Percentiles rank a stretch among this genome's conserved stretches.
These are phyloP conservation scores for Penicillium silybi DNA, from an alignment of 495 filamentous ascomycete species.

Conservation along the genomic window DNA sequence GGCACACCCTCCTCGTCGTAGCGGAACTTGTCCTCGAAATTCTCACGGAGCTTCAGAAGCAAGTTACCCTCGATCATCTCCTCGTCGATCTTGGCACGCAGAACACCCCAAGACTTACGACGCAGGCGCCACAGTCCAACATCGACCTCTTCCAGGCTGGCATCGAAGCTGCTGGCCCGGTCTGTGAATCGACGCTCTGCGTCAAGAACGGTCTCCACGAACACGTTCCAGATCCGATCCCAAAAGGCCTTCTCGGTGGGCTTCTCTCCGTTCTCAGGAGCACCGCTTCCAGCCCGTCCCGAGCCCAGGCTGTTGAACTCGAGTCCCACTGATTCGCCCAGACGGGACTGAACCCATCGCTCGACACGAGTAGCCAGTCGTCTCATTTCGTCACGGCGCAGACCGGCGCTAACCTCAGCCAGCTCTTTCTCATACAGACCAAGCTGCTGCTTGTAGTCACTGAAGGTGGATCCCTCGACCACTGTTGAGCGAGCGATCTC, in stretches of 20 bases:
- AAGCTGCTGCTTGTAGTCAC: constrained; percentile 64
- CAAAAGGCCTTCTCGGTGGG: constrained; percentile 81
- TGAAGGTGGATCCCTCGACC: constrained; percentile 79
- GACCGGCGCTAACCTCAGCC: constrained; percentile 72
- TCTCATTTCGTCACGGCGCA: constrained; percentile 93
- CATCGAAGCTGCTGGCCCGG: constrained; percentile 87
- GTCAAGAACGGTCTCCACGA: constrained; percentile 77
- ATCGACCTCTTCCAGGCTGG: constrained; percentile 84
- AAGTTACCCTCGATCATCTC: constrained; percentile 98
- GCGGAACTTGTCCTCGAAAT: constrained; percentile 98
- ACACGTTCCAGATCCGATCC: constrained; percentile 92
- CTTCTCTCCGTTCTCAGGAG: constrained; percentile 72
- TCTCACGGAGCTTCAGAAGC: constrained; percentile 90
- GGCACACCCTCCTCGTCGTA: constrained; percentile 95
- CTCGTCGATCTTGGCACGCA: constrained; percentile 88
- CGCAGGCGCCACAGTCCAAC: constrained; percentile 89
- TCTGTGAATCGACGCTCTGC: constrained; percentile 83
- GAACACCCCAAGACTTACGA: constrained; percentile 88
- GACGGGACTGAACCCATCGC: constrained; percentile 82
- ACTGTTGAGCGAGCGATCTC: constrained; percentile 67
- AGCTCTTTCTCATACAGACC: constrained; percentile 71
- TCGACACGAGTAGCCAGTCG: constrained; percentile 86
- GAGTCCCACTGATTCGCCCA: constrained; percentile 81
- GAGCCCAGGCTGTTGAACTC: constrained; percentile 94
- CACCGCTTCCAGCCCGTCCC: constrained; percentile 73